Evolutionary conservation across 2,329 filamentous ascomycete genomes (phyloP).

Genomic region (Aspergillus sp.): DNA sequence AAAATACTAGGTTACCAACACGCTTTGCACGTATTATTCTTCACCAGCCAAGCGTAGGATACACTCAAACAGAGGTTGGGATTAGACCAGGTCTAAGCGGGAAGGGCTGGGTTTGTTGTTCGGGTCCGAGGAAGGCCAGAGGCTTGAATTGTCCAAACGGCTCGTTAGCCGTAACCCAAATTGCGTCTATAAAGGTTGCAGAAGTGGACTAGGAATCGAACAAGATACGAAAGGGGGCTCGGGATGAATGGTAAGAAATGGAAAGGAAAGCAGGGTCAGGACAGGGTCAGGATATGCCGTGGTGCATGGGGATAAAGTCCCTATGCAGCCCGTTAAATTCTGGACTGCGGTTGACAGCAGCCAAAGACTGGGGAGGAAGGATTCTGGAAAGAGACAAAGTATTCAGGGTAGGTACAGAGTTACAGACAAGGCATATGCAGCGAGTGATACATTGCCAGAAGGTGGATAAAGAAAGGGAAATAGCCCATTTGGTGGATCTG

Average conservation of each 20-base stretch:
- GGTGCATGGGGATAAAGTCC: conserved; percentile 13
- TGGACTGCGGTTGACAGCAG: conserved; percentile 7
- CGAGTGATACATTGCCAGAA: conserved; percentile 18
- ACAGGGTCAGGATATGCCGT: conserved; percentile 10
- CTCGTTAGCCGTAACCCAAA: conserved; percentile 11
- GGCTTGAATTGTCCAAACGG: conserved; percentile 17
- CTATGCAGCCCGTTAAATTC: conserved; percentile 17
- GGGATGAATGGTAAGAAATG: conserved; percentile 1
- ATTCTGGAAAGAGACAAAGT: conserved; percentile 20
- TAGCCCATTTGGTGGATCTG: conserved; percentile 26
- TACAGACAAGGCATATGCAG: neutral
- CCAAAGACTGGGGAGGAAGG: conserved; percentile 14
- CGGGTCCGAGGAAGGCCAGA: conserved; percentile 6
- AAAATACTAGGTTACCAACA: conserved; percentile 9
- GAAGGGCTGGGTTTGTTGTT: conserved; percentile 11
- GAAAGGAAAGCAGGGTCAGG: conserved; percentile 10
- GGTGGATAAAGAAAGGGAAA: conserved; percentile 19
- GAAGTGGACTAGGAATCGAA: neutral
- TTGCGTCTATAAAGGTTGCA: conserved; percentile 8
- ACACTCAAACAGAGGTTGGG: conserved; percentile 8
- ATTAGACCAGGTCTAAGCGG: conserved; percentile 13
- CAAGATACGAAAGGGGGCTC: conserved; percentile 4
- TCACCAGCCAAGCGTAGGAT: conserved; percentile 12
- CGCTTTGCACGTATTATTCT: conserved; percentile 4
- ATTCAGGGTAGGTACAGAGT: conserved; percentile 16